Conservation (phyloP, 2,329 filamentous ascomycete genomes). For the Scleromitrula shiraiana region DNA sequence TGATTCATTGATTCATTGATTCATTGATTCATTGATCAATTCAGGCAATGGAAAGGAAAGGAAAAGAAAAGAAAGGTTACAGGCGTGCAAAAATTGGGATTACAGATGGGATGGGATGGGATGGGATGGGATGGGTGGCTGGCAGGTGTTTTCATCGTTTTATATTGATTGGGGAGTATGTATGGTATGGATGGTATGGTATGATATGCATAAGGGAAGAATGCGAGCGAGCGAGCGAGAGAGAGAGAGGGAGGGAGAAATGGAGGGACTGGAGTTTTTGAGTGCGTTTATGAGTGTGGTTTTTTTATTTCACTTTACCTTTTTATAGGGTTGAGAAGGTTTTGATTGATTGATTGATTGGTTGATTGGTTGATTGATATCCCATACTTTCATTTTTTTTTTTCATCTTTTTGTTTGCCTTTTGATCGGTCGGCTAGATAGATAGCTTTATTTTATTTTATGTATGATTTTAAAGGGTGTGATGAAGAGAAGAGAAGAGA, state of each 20-base stretch:
- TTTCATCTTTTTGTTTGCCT: neutral
- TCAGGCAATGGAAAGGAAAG: too few species aligned
- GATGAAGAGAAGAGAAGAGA: neutral
- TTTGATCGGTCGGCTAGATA: too few species aligned
- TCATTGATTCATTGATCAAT: too few species aligned
- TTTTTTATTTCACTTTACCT: neutral
- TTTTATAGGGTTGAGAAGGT: neutral
- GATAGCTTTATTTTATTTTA: too few species aligned
- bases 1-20: too few species aligned
- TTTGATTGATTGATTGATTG: too few species aligned
- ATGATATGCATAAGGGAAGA: too few species aligned
- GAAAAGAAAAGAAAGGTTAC: neutral
- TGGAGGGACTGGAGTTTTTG: neutral
- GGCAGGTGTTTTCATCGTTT: too few species aligned
- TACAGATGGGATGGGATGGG: neutral
- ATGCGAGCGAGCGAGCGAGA: too few species aligned
- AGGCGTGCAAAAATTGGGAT: constrained; percentile 10
- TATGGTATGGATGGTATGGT: neutral
- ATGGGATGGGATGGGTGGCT: neutral
- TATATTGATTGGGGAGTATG: too few species aligned
- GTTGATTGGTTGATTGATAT: constrained; percentile 7
- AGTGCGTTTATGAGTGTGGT: neutral
- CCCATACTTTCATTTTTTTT: constrained; percentile 7
- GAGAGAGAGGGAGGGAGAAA: neutral
- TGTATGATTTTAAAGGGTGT: too few species aligned